A percentile compares a stretch with the other conserved stretches of the same genome.
Evolutionary conservation across 495 filamentous ascomycete species (phyloP).

Genomic region (Polyplosphaeria fusca): DNA sequence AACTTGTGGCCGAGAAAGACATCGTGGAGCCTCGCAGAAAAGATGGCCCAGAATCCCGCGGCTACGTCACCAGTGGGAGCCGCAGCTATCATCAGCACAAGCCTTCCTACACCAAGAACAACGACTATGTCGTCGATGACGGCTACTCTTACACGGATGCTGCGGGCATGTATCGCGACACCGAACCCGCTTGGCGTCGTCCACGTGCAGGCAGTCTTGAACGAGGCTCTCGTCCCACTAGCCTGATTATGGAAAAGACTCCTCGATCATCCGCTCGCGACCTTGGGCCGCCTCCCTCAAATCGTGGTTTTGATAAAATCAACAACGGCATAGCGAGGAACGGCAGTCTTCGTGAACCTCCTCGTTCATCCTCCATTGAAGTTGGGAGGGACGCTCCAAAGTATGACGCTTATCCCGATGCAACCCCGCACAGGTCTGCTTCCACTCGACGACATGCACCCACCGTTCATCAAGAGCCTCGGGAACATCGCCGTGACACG

Average conservation of each 20-base stretch:
- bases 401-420: slow-evolving; percentile 34
- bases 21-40: slow-evolving; percentile 21
- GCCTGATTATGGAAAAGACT: slow-evolving; percentile 34
- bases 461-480: slow-evolving; percentile 35
- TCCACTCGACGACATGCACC: slow-evolving; percentile 29
- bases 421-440: slow-evolving; percentile 28
- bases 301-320: slow-evolving; percentile 42
- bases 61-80: slow-evolving; percentile 24
- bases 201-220: slow-evolving; percentile 38
- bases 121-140: slow-evolving; percentile 34
- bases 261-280: slow-evolving; percentile 28
- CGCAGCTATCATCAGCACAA: slow-evolving; percentile 37
- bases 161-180: slow-evolving; percentile 42
- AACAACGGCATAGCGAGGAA: slow-evolving; percentile 32
- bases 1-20: slow-evolving; percentile 29
- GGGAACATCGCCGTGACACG: slow-evolving; percentile 29
- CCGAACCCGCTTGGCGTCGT: slow-evolving; percentile 42
- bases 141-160: slow-evolving; percentile 43
- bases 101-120: slow-evolving; percentile 2
- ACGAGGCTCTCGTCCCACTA: slow-evolving; percentile 37
- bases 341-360: slow-evolving; percentile 33
- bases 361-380: slow-evolving; percentile 26
- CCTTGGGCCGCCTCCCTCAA: slow-evolving; percentile 41
- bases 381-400: slow-evolving; percentile 21
- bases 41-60: slow-evolving; percentile 28